phyloP scores from a whole-genome alignment of 192 early-diverging fungal genomes.

The Kickxella alabastrina region DNA sequence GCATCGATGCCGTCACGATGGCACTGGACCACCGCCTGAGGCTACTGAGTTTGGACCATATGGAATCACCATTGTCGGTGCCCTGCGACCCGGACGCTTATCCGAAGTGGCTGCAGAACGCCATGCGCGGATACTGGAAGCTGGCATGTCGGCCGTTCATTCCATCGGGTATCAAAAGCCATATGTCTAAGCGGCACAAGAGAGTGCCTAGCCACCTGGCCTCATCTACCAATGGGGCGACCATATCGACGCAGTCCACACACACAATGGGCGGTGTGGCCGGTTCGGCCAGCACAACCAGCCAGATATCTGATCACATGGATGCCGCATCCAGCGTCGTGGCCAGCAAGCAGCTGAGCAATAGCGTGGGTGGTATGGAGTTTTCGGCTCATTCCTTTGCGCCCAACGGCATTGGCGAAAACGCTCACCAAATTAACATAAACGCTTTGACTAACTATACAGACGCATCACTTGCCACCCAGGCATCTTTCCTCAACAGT shows the following conservation, averaged over 20 bases:
- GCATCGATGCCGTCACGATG: constrained; percentile 46
- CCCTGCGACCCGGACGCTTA: constrained; percentile 12
- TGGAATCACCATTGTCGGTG: constrained; percentile 25
- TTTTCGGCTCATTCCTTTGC: not conserved
- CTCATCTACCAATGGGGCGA: not conserved
- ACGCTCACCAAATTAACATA: constrained; percentile 2
- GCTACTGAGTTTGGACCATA: constrained; percentile 25
- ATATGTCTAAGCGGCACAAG: constrained; percentile 1
- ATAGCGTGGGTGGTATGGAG: not conserved
- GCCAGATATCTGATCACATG: constrained; percentile 7
- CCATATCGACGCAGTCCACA: constrained; percentile 5
- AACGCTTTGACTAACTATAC: constrained; percentile 5
- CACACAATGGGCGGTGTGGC: not conserved
- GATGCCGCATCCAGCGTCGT: not conserved
- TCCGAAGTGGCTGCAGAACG: constrained; percentile 48
- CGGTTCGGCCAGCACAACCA: constrained; percentile 7
- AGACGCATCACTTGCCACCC: not conserved
- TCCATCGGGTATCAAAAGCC: constrained; percentile 7
- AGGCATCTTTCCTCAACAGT: not conserved
- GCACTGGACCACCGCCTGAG: constrained; percentile 42
- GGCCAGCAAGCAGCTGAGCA: not conserved
- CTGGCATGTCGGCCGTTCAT: constrained; percentile 35
- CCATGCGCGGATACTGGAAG: constrained; percentile 50
- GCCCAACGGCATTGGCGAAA: constrained; percentile 2
- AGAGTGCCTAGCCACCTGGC: no score